Evolutionary conservation across 305 asterid species (phyloP).

Genomic region (Plantago coronopus): DNA sequence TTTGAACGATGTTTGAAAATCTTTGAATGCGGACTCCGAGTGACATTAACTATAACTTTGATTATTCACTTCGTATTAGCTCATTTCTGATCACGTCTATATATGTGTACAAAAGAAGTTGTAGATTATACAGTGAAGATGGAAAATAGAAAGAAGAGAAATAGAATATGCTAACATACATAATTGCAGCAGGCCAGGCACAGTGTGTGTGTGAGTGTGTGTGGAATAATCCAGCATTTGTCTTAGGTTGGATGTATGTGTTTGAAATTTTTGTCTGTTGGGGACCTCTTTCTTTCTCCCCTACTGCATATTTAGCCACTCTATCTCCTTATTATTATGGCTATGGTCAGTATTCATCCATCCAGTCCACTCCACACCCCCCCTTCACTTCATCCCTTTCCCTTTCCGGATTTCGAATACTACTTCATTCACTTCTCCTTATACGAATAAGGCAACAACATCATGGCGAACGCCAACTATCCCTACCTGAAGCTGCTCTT

Average conservation of each 20-base stretch:
- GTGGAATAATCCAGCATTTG: constrained; percentile 26
- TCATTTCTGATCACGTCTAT: too few relatives aligned
- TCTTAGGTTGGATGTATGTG: constrained; percentile 18
- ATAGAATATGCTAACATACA: not conserved
- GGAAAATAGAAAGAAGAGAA: too few relatives aligned
- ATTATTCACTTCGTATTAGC: too few relatives aligned
- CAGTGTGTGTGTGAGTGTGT: constrained; percentile 18
- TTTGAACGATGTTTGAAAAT: too few relatives aligned
- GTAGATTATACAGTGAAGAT: too few relatives aligned
- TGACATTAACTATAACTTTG: too few relatives aligned
- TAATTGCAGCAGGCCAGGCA: not conserved
- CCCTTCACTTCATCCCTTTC: constrained; percentile 22
- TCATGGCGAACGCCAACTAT: constrained; percentile 22
- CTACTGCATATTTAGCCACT: constrained; percentile 36
- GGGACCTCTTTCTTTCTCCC: constrained; percentile 44
- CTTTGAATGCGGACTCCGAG: too few relatives aligned
- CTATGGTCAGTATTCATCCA: constrained; percentile 38
- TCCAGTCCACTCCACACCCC: constrained; percentile 28
- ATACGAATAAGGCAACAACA: constrained; percentile 17
- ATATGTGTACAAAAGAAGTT: too few relatives aligned
- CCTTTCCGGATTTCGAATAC: not conserved
- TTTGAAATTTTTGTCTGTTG: constrained; percentile 32
- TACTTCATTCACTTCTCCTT: constrained; percentile 5
- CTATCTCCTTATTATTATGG: constrained; percentile 36
- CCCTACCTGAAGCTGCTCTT: constrained; percentile 17